Base-by-base conservation (phyloP, 2,329 filamentous ascomycete genomes). In the Diaporthe amygdali region DNA sequence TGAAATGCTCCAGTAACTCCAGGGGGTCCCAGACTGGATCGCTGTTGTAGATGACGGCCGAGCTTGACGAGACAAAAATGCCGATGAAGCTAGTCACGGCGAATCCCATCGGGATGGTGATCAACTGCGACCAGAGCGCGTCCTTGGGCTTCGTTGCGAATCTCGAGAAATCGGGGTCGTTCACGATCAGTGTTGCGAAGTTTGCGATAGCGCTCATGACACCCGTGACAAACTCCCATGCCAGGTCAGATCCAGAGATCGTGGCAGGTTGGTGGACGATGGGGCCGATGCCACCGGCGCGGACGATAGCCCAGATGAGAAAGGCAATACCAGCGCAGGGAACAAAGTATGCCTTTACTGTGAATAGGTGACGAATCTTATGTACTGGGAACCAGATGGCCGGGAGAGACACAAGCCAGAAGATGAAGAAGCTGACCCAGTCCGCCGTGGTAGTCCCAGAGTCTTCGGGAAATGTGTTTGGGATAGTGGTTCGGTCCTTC, bases 161-260 rank as follows among this genome's bases (percentile, higher is more conserved):
- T 79, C 95, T 92, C 25, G 93, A 86, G 80, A 97, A 97, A 78
- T 97, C 94, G 0, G 93, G 93, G 75, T 94, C 91, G 79, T 97
- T 91, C 72, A 92, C 88, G 75, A 97, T 96, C 41, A 97, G 87
- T 0, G 95, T 94, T 1, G 94, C 93, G 78, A 97, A 97, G 83
- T 97, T 97, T 76, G 94, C 93, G 74, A 98, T 95, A 5, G 93
- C 92, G 30, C 89, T 92, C 94, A 97, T 97, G 82, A 97, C 91
- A 46, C 94, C 94, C 73, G 91, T 92, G 72, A 98, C 88, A 71
- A 97, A 91, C 30, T 91, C 89, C 95, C 95, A 98, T 1, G 86
- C 94, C 4, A 97, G 86, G 0, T 87, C 86, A 72, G 89, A 92
- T 34, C 95, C 95, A 5, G 89, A 82, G 5, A 90, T 81, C 5